These are phyloP conservation scores for Magnolia kwangsiensis DNA, from an alignment of 164 flowering plant species.

Conservation along the genomic window DNA sequence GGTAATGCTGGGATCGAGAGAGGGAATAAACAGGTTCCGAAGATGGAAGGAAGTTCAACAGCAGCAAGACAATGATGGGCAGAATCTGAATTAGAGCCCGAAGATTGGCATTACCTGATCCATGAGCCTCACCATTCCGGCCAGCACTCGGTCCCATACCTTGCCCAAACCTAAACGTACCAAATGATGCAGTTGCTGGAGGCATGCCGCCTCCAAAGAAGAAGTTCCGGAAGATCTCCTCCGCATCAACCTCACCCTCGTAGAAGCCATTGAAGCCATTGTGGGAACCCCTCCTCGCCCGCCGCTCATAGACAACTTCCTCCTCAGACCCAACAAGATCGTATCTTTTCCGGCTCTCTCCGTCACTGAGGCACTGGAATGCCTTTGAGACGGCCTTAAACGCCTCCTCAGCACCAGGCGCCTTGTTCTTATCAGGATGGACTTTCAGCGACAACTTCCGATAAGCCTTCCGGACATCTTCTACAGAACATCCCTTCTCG, in stretches of 20 bases:
- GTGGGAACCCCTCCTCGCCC: conserved; percentile 22
- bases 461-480: conserved; percentile 82
- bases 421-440: conserved; percentile 89
- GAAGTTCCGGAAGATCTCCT: conserved; percentile 89
- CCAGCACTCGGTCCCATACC: conserved; percentile 44
- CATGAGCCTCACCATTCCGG: conserved; percentile 39
- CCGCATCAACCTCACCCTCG: conserved; percentile 74
- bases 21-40: conserved; percentile 64
- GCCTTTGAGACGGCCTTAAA: conserved; percentile 90
- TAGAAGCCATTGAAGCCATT: conserved; percentile 65
- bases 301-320: conserved; percentile 49
- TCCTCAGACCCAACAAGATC: conserved; percentile 64
- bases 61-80: conserved; percentile 62
- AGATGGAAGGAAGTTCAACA: conserved; percentile 65
- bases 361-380: conserved; percentile 79
- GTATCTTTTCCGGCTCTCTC: conserved; percentile 62
- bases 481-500: conserved; percentile 62
- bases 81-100: conserved; percentile 60
- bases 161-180: conserved; percentile 55
- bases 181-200: conserved; percentile 55
- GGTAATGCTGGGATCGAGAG: conserved; percentile 43
- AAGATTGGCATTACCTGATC: conserved; percentile 40
- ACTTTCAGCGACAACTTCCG: conserved; percentile 81
- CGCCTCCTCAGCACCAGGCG: conserved; percentile 94
- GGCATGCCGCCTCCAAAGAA: conserved; percentile 69